Conservation (phyloP, 202 grass and related monocot species). For the Saccharum hybrid region DNA sequence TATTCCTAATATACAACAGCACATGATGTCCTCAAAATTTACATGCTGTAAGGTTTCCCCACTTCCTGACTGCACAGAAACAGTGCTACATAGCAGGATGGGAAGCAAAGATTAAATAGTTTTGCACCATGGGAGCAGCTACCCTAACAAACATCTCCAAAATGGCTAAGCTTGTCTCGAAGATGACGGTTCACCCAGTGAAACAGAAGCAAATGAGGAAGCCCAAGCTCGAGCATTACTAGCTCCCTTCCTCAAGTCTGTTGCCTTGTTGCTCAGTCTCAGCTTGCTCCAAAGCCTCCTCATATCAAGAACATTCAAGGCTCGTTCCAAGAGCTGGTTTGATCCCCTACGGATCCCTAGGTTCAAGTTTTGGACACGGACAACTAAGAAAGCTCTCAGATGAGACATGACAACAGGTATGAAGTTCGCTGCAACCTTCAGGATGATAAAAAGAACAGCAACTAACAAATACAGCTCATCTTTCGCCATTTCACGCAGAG, state of each 20-base stretch:
- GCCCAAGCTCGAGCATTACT: constrained; percentile 94
- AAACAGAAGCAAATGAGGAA: constrained; percentile 90
- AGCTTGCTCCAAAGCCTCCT: constrained; percentile 85
- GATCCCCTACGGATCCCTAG: constrained; percentile 58
- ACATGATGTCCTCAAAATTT: constrained; percentile 69
- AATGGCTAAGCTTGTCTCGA: constrained; percentile 54
- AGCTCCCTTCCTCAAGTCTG: constrained; percentile 69
- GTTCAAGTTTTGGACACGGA: constrained; percentile 65
- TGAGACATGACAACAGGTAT: constrained; percentile 55
- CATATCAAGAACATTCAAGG: constrained; percentile 64
- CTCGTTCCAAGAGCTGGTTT: constrained; percentile 73
- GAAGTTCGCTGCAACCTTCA: constrained; percentile 48
- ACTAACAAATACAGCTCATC: constrained; percentile 65
- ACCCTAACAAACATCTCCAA: constrained; percentile 46
- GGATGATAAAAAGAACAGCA: constrained; percentile 69
- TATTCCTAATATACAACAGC: constrained; percentile 66
- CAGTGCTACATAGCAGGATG: constrained; percentile 44
- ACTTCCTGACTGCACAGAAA: constrained; percentile 43
- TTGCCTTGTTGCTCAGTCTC: constrained; percentile 71
- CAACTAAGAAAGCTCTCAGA: constrained; percentile 71
- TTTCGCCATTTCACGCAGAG: constrained; percentile 59
- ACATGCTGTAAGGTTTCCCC: constrained; percentile 67
- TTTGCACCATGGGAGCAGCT: constrained; percentile 45
- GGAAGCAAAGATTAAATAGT: constrained; percentile 46
- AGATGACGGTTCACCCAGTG: constrained; percentile 77